Evolutionary conservation across 208 protist genomes (phyloP), one percentile per base, ranked within the genome.

Genomic region (Trypanosoma avium): DNA sequence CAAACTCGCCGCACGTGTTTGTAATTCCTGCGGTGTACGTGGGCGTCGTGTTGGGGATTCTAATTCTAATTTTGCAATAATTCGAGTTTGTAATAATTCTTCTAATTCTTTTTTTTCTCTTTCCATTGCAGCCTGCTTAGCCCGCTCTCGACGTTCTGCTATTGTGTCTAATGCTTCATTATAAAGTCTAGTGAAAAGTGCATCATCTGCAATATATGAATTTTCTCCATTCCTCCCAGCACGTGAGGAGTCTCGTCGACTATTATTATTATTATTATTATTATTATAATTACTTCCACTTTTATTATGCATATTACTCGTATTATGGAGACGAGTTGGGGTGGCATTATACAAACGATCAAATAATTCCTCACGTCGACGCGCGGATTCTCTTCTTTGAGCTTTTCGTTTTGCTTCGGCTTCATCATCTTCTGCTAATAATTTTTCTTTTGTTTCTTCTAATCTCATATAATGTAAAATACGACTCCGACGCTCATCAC

Each of bases 341-440:
- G 12, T 58, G 9, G 12, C 61, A 57, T 56, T 60, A 61, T 94
- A 90, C 8, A 94, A 72, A 0, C 88, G 84, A 27, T 82, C 48
- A 70, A 85, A 94, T 12, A 94, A 67, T 21, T 70, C 63, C 13
- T 54, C 30, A 12, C 38, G 54, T 10, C n/a, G 30, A 17, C 30
- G 30, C n/a, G 29, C 45, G 10, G 10, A 43, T 47, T 87, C 70
- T 29, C 46, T 55, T 2, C 52, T 77, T 57, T 36, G 19, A 3
- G 15, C 27, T 22, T 35, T 57, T 43, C 72, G 72, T 42, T 61
- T 62, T 43, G 75, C 68, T 61, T 79, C 67, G 4, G 68, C 50
- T 17, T 72, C 79, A 81, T 77, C 36, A 73, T 74, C 50, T 76
- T 88, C 85, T 4, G 58, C 71, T 22, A 88, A 26, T 30, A 95